These are phyloP conservation scores for Sanguinoderma infundibulare DNA, from an alignment of 1,284 basidiomycete species.

Conservation along the genomic window DNA sequence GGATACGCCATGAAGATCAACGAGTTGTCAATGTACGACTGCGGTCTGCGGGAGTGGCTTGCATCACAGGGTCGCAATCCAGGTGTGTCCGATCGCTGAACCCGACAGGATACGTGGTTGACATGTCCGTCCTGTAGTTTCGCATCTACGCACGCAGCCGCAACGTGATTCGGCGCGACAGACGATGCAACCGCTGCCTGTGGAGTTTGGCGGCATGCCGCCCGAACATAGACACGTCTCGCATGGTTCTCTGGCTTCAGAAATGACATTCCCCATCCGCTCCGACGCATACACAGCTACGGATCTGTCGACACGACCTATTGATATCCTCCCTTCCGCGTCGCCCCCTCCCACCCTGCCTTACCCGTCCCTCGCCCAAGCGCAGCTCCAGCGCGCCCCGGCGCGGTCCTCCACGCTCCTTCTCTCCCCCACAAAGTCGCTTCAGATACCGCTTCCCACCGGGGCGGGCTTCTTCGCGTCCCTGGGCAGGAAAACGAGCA, in stretches of 20 bases:
- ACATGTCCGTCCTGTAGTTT: background rate
- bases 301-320: conserved; percentile 59
- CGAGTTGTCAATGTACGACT: conserved; percentile 78
- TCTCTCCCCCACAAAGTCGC: conserved; percentile 39
- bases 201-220: conserved; percentile 23
- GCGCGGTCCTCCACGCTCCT: conserved; percentile 33
- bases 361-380: conserved; percentile 65
- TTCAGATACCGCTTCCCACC: conserved; percentile 36
- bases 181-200: conserved; percentile 20
- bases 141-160: conserved; percentile 16
- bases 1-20: conserved; percentile 87
- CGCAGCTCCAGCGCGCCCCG: conserved; percentile 27
- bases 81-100: conserved; percentile 48
- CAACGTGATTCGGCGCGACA: conserved; percentile 19
- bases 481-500: conserved; percentile 71
- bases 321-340: conserved; percentile 51
- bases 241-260: conserved; percentile 70
- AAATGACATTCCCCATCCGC: conserved; percentile 77
- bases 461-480: conserved; percentile 72
- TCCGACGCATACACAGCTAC: conserved; percentile 77
- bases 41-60: conserved; percentile 83
- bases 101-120: background rate
- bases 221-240: conserved; percentile 68
- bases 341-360: conserved; percentile 70
- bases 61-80: conserved; percentile 32